These are phyloP conservation scores for Liriodendron chinense DNA, from an alignment of 164 flowering plant genomes.

Conservation along the genomic window DNA sequence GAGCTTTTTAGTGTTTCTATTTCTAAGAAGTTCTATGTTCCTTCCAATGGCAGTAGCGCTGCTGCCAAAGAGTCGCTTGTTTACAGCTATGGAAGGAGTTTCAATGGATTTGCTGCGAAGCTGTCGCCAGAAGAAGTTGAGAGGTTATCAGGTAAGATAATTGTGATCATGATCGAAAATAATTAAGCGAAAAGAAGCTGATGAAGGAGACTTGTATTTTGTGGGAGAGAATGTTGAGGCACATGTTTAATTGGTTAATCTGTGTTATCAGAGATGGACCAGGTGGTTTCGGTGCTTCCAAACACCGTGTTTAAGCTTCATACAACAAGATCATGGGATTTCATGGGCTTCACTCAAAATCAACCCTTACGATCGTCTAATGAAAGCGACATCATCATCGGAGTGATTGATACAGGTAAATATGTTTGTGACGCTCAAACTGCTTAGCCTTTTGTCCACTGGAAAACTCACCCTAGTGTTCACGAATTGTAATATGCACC, in stretches of 20 bases:
- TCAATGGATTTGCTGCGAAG: background rate
- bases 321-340: conserved; percentile 23
- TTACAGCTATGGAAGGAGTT: background rate
- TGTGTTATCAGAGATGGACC: conserved; percentile 38
- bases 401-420: conserved; percentile 28
- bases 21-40: too few relatives aligned
- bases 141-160: background rate
- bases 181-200: conserved; percentile 36
- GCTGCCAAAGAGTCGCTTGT: background rate
- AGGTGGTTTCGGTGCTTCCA: conserved; percentile 62
- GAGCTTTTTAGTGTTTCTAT: too few relatives aligned
- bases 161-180: too few relatives aligned
- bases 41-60: background rate
- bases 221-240: conserved; percentile 29
- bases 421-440: too few relatives aligned
- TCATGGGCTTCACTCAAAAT: conserved; percentile 29
- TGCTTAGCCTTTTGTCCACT: too few relatives aligned
- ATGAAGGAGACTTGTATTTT: conserved; percentile 24
- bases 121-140: background rate
- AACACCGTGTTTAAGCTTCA: conserved; percentile 23
- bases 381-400: conserved; percentile 40
- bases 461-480: too few relatives aligned
- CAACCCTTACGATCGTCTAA: background rate
- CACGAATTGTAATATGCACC: conserved; percentile 15
- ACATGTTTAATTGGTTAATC: conserved; percentile 41